Conservation (phyloP, 495 filamentous ascomycete species). For the Poronia punctata region DNA sequence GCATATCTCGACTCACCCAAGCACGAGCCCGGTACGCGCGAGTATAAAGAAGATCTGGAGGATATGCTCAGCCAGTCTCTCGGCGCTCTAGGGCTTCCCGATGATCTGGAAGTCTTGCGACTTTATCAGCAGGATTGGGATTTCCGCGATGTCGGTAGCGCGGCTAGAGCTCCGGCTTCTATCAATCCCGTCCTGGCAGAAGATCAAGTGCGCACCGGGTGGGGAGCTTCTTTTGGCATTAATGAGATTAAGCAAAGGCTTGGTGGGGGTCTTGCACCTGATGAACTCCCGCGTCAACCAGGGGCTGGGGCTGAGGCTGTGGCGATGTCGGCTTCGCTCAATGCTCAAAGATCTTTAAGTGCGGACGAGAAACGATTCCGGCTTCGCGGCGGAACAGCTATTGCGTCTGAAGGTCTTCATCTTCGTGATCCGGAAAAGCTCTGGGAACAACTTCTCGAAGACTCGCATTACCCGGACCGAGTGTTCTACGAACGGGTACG, state of each 20-base stretch:
- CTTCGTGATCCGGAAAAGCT: background rate
- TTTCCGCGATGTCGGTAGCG: background rate
- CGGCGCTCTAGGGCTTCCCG: background rate
- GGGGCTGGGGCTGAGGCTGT: too few relatives aligned
- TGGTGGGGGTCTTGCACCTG: too few relatives aligned
- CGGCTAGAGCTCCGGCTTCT: background rate
- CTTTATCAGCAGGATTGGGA: background rate
- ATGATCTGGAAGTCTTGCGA: background rate
- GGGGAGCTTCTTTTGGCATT: too few relatives aligned
- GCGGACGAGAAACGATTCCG: background rate
- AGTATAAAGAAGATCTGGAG: background rate
- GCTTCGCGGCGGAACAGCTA: background rate
- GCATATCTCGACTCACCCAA: constrained; percentile 2
- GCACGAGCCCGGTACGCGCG: background rate
- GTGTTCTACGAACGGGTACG: background rate
- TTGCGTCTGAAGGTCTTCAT: background rate
- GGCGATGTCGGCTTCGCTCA: too few relatives aligned
- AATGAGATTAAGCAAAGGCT: too few relatives aligned
- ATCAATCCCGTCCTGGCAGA: background rate
- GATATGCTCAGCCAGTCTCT: constrained; percentile 2
- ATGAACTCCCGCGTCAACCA: too few relatives aligned
- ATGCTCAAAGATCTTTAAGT: too few relatives aligned
- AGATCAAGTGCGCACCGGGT: background rate
- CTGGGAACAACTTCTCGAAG: constrained; percentile 3
- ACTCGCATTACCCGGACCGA: background rate